Conservation (phyloP, 2,329 filamentous ascomycete genomes). For the Ophiostoma populinum region DNA sequence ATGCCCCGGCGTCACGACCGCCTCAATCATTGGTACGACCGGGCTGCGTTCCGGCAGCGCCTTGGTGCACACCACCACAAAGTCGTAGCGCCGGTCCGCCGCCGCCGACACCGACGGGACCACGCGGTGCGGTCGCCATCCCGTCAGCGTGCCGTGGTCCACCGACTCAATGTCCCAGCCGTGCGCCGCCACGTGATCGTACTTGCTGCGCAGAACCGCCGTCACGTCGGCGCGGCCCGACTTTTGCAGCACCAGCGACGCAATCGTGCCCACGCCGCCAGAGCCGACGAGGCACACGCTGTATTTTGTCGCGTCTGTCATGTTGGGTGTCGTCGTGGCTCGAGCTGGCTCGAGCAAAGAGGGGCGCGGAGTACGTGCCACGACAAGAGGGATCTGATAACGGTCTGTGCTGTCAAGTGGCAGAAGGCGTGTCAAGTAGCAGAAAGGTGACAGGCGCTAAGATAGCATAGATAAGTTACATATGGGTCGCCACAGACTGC, state of each 20-base stretch:
- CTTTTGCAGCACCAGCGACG: constrained; percentile 10
- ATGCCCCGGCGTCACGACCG: constrained; percentile 34
- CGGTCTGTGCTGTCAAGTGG: no score
- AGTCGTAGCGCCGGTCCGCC: constrained; percentile 27
- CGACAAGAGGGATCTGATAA: no score
- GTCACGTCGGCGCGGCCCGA: constrained; percentile 9
- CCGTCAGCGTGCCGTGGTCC: constrained; percentile 8
- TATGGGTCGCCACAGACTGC: no score
- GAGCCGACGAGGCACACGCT: constrained; percentile 9
- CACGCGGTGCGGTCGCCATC: constrained; percentile 8
- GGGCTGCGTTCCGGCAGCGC: constrained; percentile 47
- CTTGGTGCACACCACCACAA: constrained; percentile 53
- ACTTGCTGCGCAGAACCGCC: constrained; percentile 9
- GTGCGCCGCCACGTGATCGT: constrained; percentile 6
- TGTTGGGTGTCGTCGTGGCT: no score
- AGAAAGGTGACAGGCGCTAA: no score
- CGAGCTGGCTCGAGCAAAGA: no score
- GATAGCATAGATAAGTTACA: constrained; percentile 7
- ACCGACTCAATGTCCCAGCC: constrained; percentile 10
- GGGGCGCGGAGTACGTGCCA: no score
- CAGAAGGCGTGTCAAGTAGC: no score
- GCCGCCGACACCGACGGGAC: constrained; percentile 21
- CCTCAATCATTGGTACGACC: constrained; percentile 39
- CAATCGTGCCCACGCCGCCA: constrained; percentile 10
- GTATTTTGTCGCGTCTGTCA: constrained; percentile 5